Conservation (phyloP, 2,329 filamentous ascomycete genomes). For the Claviceps sp. region DNA sequence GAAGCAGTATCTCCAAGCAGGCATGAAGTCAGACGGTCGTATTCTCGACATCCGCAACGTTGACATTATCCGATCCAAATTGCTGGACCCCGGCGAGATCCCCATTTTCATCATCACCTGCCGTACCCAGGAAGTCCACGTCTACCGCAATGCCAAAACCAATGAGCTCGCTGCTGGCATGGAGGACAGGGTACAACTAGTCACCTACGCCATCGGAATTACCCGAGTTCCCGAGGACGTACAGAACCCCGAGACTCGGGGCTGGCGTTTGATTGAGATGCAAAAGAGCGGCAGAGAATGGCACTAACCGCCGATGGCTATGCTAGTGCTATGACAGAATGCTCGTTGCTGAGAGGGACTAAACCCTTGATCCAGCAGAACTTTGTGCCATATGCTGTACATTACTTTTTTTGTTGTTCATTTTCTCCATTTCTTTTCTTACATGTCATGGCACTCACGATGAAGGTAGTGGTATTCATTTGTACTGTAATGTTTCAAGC, state of each 20-base stretch:
- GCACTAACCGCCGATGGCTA: slow-evolving; percentile 28
- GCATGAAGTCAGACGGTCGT: slow-evolving; percentile 85
- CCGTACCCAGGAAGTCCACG: slow-evolving; percentile 92
- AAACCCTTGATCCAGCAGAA: no score
- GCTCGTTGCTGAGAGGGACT: no score
- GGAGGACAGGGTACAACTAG: slow-evolving; percentile 97
- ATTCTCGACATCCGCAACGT: slow-evolving; percentile 94
- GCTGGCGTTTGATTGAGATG: slow-evolving; percentile 95
- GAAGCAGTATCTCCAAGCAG: slow-evolving; percentile 87
- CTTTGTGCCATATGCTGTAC: slow-evolving; percentile 1
- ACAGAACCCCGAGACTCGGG: slow-evolving; percentile 89
- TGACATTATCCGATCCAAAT: slow-evolving; percentile 68
- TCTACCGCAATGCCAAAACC: slow-evolving; percentile 86
- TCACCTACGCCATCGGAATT: slow-evolving; percentile 95
- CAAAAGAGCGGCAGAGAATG: slow-evolving; percentile 96
- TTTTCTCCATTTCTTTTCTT: no score
- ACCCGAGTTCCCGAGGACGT: slow-evolving; percentile 91
- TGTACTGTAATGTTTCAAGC: slow-evolving; percentile 4
- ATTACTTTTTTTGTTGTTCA: neutral
- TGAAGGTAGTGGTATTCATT: slow-evolving; percentile 9
- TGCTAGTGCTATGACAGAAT: no score
- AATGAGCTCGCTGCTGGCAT: slow-evolving; percentile 85
- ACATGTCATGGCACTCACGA: neutral
- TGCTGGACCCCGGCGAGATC: slow-evolving; percentile 74
- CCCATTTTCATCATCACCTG: slow-evolving; percentile 97